These are phyloP conservation scores for Metschnikowia orientalis DNA, from an alignment of 805 yeast species.

Conservation along the genomic window DNA sequence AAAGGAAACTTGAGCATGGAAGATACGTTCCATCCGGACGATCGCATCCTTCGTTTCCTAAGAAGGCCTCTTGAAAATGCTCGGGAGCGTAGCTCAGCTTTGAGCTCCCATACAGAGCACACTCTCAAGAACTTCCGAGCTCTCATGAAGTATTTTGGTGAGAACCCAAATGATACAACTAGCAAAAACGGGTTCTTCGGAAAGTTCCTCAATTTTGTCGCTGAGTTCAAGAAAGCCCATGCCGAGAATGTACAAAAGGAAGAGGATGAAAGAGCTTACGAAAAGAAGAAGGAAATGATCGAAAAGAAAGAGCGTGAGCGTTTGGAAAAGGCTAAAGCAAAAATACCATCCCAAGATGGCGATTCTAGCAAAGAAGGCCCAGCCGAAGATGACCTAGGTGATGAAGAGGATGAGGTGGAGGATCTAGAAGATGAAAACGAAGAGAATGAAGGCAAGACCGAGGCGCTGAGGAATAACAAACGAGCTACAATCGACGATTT, in stretches of 20 bases:
- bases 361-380: neutral
- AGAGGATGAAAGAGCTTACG: constrained; percentile 59
- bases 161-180: constrained; percentile 66
- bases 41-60: constrained; percentile 59
- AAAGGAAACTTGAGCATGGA: constrained; percentile 85
- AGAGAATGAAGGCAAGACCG: constrained; percentile 17
- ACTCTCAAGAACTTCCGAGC: constrained; percentile 41
- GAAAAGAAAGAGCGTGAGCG: constrained; percentile 23
- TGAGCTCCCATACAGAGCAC: constrained; percentile 19
- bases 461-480: constrained; percentile 13
- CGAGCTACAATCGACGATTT: constrained; percentile 18
- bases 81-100: constrained; percentile 54
- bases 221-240: constrained; percentile 75
- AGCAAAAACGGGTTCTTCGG: constrained; percentile 68
- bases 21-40: constrained; percentile 75
- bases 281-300: constrained; percentile 31
- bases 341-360: constrained; percentile 5
- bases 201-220: constrained; percentile 74
- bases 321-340: constrained; percentile 11
- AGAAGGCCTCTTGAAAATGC: constrained; percentile 72
- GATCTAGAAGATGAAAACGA: constrained; percentile 12
- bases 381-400: constrained; percentile 4
- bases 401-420: constrained; percentile 8
- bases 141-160: constrained; percentile 86
- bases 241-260: constrained; percentile 75